Base-by-base conservation (phyloP, 805 yeast species). In the Novakomyces olei region DNA sequence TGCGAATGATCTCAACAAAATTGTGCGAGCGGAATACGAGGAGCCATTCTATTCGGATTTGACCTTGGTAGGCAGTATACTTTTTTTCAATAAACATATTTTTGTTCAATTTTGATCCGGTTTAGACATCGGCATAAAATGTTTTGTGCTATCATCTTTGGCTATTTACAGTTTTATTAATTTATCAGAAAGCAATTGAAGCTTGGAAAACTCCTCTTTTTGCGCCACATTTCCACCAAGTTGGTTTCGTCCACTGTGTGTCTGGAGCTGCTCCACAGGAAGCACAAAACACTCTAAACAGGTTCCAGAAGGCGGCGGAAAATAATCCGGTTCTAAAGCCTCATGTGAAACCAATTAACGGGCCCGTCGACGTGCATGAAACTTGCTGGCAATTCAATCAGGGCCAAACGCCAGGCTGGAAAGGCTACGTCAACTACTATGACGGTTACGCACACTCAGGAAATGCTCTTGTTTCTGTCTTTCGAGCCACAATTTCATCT, bases 1-100 rank as follows among this genome's bases (percentile, higher is more conserved):
- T 37, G 67, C 57, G 36, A 53, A 63, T 48, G 65, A 65, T 47
- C 50, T 60, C 12, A 22, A 22, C 12, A 22, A 22, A 12, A 22
- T 22, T 12, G 25, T 22, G 25, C 9, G 25, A 22, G 25, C 25
- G 12, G 25, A 22, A 22, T 22, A 22, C 25, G 25, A 22, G 2
- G 3, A 22, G 9, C 25, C 25, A 12, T 22, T 22, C 25, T 22
- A 22, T 12, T 10, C 25, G 9, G 25, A 22, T 22, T 12, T 22
- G 9, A 12, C 25, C 9, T 22, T 22, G 25, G 25, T 22, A 22
- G 3, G n/a, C n/a, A n/a, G n/a, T n/a, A n/a, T n/a, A n/a, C n/a
- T n/a, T n/a, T n/a, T n/a, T n/a, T n/a, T n/a, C n/a, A n/a, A n/a
- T n/a, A n/a, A n/a, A n/a, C n/a, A n/a, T n/a, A n/a, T n/a, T n/a